Percentiles rank a stretch among this genome's conserved stretches.
Evolutionary conservation across 2,329 filamentous ascomycete genomes (phyloP).

Genomic region (Penicillium rolfsii): DNA sequence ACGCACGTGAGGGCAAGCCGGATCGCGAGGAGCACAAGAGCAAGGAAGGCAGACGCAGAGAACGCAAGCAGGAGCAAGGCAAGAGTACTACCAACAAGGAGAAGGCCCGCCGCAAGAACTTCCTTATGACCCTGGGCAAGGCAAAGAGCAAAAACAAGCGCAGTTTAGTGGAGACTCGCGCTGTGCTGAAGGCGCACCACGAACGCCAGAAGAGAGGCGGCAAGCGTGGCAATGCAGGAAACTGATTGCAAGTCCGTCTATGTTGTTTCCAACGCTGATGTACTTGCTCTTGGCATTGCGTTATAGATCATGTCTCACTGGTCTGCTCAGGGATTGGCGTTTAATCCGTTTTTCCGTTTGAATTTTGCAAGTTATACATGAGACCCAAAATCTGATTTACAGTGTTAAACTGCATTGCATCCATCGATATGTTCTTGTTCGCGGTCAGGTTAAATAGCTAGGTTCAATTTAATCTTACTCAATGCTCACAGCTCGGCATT

Average conservation of each 20-base stretch:
- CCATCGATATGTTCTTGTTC: not conserved
- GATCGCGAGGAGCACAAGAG: constrained; percentile 79
- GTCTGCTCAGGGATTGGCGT: constrained; percentile 2
- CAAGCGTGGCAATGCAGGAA: constrained; percentile 68
- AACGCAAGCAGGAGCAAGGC: constrained; percentile 83
- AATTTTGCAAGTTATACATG: not conserved
- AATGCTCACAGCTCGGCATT: too few relatives aligned
- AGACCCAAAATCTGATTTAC: constrained; percentile 2
- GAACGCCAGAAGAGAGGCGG: constrained; percentile 83
- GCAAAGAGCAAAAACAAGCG: constrained; percentile 94
- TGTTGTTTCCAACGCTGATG: not conserved
- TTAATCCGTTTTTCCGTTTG: not conserved
- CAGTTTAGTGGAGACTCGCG: constrained; percentile 82
- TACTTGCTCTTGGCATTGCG: not conserved
- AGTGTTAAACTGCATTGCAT: not conserved
- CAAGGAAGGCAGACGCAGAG: constrained; percentile 79
- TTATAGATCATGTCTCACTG: constrained; percentile 2
- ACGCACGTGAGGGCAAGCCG: constrained; percentile 80
- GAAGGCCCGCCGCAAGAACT: constrained; percentile 97
- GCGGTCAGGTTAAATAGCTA: not conserved
- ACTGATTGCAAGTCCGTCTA: constrained; percentile 6
- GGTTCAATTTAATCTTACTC: too few relatives aligned
- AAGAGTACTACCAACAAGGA: constrained; percentile 98
- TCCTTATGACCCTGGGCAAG: constrained; percentile 96
- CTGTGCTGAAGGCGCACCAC: constrained; percentile 78